Base-by-base conservation (phyloP, 148 eudicot species). In the Heliamphora exappendiculata region DNA sequence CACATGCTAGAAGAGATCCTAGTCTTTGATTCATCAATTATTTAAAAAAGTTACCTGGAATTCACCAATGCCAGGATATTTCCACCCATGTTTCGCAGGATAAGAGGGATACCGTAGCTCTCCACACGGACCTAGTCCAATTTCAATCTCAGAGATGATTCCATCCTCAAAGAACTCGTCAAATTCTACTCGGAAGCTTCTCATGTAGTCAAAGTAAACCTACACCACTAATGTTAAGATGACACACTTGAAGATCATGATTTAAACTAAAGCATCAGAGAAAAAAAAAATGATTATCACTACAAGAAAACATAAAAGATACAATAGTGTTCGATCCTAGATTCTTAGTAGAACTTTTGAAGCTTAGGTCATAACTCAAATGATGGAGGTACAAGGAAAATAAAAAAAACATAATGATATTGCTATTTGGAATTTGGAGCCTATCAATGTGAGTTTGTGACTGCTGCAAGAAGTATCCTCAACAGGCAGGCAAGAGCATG, bases 171-270 rank as follows among this genome's bases (percentile, higher is more conserved):
- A 91, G 70, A 91, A 94, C 64, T 91, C 93, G 53, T 90, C 89
- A 62, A 94, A 84, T 80, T 88, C 93, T 20, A 84, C 89, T 33
- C 95, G 89, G 72, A 94, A 93, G 85, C 91, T 88, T 90, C 94
- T 88, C 98, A 93, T 93, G 80, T 84, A 93, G 66, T 93, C 98
- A 84, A 85, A 90, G 85, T 93, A 93, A 53, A 90, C 97, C 98
- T 93, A 64, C 78, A 68, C 13, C 50, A 29, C 39, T 80, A 67
- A 59, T 12, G 75, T 28, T 36, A 66, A 77, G 26, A 76, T 59
- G 72, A 73, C 24, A 39, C 10, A 37, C 20, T 47, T 77, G 55
- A 42, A 80, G n/a, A 70, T 51, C 31, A 17, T 62, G 3, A 55
- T 68, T 51, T 67, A 75, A 45, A 36, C 37, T 58, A 17, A 34